These are phyloP conservation scores for Asterophora lycoperdoides DNA, from an alignment of 768 basidiomycete species.

Conservation along the genomic window DNA sequence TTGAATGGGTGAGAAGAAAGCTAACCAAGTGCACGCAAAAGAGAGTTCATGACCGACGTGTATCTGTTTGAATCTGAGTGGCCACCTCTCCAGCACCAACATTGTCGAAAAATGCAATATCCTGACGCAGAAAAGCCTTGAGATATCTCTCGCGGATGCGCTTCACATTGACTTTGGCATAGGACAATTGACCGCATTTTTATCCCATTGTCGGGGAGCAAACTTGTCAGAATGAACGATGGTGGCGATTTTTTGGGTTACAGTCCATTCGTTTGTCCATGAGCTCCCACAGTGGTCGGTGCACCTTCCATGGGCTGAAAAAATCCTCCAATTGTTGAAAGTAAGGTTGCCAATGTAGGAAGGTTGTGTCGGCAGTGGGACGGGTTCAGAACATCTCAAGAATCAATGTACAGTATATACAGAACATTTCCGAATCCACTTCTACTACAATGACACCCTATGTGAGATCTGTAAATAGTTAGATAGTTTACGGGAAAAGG, in stretches of 20 bases:
- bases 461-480: too few species aligned
- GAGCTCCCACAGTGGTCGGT: too few species aligned
- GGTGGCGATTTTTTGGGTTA: constrained; percentile 50
- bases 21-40: constrained; percentile 47
- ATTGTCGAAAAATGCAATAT: constrained; percentile 86
- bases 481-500: too few species aligned
- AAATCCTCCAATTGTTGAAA: too few species aligned
- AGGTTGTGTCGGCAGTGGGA: too few species aligned
- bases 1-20: background rate
- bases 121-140: constrained; percentile 74
- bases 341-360: too few species aligned
- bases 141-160: constrained; percentile 84
- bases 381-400: too few species aligned
- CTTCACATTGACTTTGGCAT: constrained; percentile 78
- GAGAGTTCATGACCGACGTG: constrained; percentile 45
- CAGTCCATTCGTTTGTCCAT: constrained; percentile 52
- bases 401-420: too few species aligned
- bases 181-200: constrained; percentile 22
- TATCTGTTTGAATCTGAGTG: constrained; percentile 87
- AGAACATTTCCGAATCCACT: too few species aligned
- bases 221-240: constrained; percentile 58
- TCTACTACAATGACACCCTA: too few species aligned
- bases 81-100: constrained; percentile 93
- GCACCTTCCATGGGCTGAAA: too few species aligned
- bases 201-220: constrained; percentile 29